Base-by-base conservation (phyloP, 345 rosid genomes). In the Litchi chinensis region DNA sequence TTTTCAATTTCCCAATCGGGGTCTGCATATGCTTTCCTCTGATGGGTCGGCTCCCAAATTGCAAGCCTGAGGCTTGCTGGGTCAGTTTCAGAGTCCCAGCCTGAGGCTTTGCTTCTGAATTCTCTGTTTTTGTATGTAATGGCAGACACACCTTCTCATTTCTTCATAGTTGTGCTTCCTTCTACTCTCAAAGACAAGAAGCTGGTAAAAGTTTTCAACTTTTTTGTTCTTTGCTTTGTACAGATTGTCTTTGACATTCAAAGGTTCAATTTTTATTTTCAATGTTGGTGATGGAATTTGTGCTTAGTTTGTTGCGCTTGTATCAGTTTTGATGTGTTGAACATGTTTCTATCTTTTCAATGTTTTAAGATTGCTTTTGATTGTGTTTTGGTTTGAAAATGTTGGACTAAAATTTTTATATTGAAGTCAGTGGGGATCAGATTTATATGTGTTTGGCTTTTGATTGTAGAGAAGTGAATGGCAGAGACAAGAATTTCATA, bases 151-250 rank as follows among this genome's bases (percentile, higher is more conserved):
- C 70, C 70, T 18, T 66, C 70, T 8, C 70, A 66, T 66, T 66
- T 66, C 44, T 66, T 66, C 44, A 66, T 18, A 2, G 16, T 39
- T 3, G 43, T 66, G 19, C 43, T 37, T 28, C 4, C 41, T 39
- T 66, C 70, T 39, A 66, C 44, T 16, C 16, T 66, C 21, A 16
- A 66, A 66, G 70, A 66, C 70, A 32, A 66, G 44, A 32, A 66
- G 44, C 21, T 66, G 70, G 70, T 66, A 66, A 66, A 37, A 1
- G 3, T 11, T 7, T 46, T 70, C 37, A 70, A 46, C 12, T 11
- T 46, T 46, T 46, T 46, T 46, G 52, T 32, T 2, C 37, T 32
- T 32, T 32, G 37, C 37, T 32, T 32, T 32, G 37, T 32, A 32
- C 37, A 32, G 37, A 32, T 32, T 32, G 37, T 54, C 59, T 0